Conservation (phyloP, 306 rosid genomes). For the Rosa rugosa region DNA sequence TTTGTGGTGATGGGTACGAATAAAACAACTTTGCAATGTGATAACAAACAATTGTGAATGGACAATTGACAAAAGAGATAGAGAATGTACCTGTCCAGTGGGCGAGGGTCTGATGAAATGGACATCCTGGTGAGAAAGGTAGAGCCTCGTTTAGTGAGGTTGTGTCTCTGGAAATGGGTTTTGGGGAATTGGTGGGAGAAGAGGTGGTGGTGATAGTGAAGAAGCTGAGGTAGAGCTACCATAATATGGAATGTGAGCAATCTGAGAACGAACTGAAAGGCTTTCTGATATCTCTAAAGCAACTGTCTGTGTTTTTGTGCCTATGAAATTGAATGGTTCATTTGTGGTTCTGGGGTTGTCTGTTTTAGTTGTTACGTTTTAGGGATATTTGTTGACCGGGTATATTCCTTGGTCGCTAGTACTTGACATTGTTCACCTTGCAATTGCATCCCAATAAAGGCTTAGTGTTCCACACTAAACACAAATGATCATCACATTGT, state of each 20-base stretch:
- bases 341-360: not conserved
- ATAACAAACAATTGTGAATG: not conserved
- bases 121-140: slow-evolving; percentile 15
- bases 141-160: not conserved
- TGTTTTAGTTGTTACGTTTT: not conserved
- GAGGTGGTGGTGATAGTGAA: slow-evolving; percentile 16
- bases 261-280: not conserved
- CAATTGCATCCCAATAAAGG: no score
- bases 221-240: slow-evolving; percentile 30
- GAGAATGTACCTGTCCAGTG: slow-evolving; percentile 10
- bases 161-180: slow-evolving; percentile 16
- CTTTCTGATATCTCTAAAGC: not conserved
- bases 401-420: not conserved
- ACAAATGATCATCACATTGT: no score
- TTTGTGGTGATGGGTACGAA: no score
- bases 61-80: not conserved
- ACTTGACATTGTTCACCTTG: no score
- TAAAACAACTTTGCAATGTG: not conserved
- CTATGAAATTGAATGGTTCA: not conserved
- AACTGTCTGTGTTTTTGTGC: not conserved
- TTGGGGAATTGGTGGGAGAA: not conserved
- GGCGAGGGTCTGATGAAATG: slow-evolving; percentile 13
- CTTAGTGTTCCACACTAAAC: not conserved
- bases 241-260: not conserved
- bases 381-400: not conserved